Conservation (phyloP, 139 green algal genomes). For the Auxenochlorella protothecoides region DNA sequence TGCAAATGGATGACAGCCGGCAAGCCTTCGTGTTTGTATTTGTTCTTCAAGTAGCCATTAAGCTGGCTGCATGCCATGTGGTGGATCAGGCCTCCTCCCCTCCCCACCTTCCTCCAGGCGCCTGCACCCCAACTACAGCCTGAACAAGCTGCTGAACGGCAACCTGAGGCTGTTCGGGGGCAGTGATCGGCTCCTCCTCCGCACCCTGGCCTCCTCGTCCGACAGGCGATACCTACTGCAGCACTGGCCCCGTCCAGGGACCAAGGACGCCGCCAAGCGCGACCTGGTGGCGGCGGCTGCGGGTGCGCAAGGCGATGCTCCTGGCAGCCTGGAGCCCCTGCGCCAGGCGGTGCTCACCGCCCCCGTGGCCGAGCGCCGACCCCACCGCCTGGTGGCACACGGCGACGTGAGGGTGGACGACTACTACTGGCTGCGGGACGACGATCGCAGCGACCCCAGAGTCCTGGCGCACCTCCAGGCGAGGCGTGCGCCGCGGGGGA, state of each 20-base stretch:
- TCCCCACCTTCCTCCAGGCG: not conserved
- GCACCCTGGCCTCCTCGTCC: not conserved
- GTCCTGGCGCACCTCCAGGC: constrained; percentile 38
- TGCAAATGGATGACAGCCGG: too few relatives aligned
- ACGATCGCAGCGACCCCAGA: constrained; percentile 45
- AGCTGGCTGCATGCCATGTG: too few relatives aligned
- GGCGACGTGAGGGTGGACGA: constrained; percentile 42
- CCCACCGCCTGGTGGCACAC: constrained; percentile 11
- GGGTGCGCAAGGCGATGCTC: not conserved
- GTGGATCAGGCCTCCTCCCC: too few relatives aligned
- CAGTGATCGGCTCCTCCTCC: not conserved
- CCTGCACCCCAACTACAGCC: constrained; percentile 1
- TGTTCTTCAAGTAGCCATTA: too few relatives aligned
- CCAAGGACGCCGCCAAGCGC: constrained; percentile 18
- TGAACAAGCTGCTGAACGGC: constrained; percentile 16
- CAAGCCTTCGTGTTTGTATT: too few relatives aligned
- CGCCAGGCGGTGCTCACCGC: constrained; percentile 13
- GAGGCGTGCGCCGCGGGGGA: too few relatives aligned
- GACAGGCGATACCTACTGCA: constrained; percentile 7
- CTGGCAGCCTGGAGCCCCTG: constrained; percentile 10
- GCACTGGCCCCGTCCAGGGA: constrained; percentile 17
- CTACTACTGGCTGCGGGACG: constrained; percentile 80
- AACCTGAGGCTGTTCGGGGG: constrained; percentile 19
- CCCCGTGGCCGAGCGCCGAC: constrained; percentile 6
- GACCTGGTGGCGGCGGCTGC: constrained; percentile 14